Conservation (phyloP, 371 early-diverging fungal species). For the Mortierella sp. region DNA sequence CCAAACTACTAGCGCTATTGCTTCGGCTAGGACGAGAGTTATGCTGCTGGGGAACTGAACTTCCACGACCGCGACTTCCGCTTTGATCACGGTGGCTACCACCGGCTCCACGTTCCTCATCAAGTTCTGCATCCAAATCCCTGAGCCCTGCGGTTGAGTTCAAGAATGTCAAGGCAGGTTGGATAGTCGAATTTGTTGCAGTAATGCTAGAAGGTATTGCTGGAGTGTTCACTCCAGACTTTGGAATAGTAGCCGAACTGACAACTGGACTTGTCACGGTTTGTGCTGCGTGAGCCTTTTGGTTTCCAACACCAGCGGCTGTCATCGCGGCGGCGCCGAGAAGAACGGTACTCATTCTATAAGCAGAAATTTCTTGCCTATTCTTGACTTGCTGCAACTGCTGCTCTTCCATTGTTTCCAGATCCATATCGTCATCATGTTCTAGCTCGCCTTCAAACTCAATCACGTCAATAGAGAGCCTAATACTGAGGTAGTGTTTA, state of each 20-base stretch:
- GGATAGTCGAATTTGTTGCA: slow-evolving; percentile 7
- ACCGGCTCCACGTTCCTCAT: not conserved
- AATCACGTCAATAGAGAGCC: slow-evolving; percentile 43
- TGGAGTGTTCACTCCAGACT: not conserved
- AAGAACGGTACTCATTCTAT: slow-evolving; percentile 7
- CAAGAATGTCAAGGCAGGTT: slow-evolving; percentile 17
- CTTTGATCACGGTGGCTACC: not conserved
- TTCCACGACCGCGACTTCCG: not conserved
- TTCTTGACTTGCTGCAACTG: slow-evolving; percentile 33
- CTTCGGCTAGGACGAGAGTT: slow-evolving; percentile 9
- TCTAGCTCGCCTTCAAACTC: slow-evolving; percentile 46
- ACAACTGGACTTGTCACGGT: not conserved
- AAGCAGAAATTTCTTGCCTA: slow-evolving; percentile 31
- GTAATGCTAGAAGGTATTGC: not conserved
- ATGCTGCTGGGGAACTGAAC: not conserved
- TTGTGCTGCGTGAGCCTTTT: not conserved
- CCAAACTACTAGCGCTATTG: slow-evolving; percentile 12
- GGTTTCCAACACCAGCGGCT: not conserved
- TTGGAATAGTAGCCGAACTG: not conserved
- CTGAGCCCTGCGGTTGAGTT: slow-evolving; percentile 36
- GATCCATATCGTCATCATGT: slow-evolving; percentile 31
- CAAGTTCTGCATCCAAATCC: slow-evolving; percentile 19
- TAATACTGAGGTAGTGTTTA: slow-evolving; percentile 46
- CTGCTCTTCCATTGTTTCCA: slow-evolving; percentile 37
- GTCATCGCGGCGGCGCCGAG: not conserved